Evolutionary conservation across 2,329 filamentous ascomycete genomes (phyloP), one percentile per base, ranked within the genome.

Genomic region (Leptographium radiaticola): DNA sequence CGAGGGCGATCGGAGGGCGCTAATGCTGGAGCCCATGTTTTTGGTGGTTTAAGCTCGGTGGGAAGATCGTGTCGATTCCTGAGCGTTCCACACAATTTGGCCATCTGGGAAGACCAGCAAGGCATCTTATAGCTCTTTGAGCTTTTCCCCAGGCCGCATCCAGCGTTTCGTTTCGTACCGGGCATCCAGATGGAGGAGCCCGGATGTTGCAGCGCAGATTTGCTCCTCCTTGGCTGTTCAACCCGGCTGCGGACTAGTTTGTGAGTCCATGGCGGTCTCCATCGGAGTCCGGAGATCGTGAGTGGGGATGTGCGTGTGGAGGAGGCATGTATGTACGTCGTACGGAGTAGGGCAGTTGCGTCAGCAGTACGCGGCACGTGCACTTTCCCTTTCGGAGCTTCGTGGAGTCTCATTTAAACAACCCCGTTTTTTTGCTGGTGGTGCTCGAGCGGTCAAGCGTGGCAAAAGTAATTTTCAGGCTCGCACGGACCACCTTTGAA

Each of bases 261-360:
- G 15, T n/a, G 6, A 1, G 30, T 10, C 18, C 39, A n/a, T n/a
- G 33, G 5, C 12, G 15, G 10, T 34, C 55, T 45, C 55, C 55
- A 49, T n/a, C 58, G 58, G 58, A 56, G 54, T 59, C 56, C 58
- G 57, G 54, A 55, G 31, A 33, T 2, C 13, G 38, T 20, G 45
- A 31, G 31, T 59, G 58, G 58, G 57, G 58, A 56, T 56, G 51
- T 25, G 33, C 18, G 11, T 20, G 16, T 6, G 2, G 30, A 15
- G 18, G 16, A 36, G 31, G 31, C 45, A 2, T 20, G 5, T 9
- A 43, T 20, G n/a, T 11, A 25, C 42, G 10, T 13, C 13, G 18
- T 10, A 4, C 12, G 12, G 18, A 44, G n/a, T 8, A 18, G 5
- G n/a, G 10, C 15, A 20, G n/a, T 11, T 2, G 7, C 6, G 18